Conservation (phyloP, 2,329 filamentous ascomycete genomes). For the Penicillium janthinellum region DNA sequence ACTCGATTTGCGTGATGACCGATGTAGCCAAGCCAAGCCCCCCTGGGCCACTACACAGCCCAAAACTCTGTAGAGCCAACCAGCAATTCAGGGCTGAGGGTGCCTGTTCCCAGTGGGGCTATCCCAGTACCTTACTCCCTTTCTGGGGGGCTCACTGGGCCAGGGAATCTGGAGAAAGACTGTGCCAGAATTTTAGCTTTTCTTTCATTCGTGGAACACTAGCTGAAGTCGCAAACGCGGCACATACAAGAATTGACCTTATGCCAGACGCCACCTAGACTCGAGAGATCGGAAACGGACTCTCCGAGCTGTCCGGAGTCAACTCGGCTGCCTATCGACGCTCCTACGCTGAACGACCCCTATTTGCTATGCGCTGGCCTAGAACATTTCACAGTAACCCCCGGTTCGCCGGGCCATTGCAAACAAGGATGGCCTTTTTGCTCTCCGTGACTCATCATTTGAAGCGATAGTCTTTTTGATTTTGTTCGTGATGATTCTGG, state of each 20-base stretch:
- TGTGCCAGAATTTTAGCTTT: conserved; percentile 12
- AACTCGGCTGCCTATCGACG: conserved; percentile 12
- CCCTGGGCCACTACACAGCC: neutral
- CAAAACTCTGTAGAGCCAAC: neutral
- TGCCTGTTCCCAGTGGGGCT: conserved; percentile 6
- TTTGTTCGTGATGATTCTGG: no score
- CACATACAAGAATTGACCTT: neutral
- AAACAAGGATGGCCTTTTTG: conserved; percentile 1
- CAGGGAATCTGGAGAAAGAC: conserved; percentile 19
- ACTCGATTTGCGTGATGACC: neutral
- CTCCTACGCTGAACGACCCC: conserved; percentile 22
- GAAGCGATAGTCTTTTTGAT: no score
- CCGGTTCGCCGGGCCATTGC: neutral
- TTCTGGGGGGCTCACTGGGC: neutral
- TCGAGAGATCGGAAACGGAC: conserved; percentile 9
- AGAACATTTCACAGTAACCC: neutral
- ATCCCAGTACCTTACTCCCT: neutral
- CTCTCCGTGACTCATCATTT: neutral
- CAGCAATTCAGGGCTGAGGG: neutral
- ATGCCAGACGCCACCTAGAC: neutral
- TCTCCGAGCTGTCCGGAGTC: conserved; percentile 5
- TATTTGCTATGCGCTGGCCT: conserved; percentile 9
- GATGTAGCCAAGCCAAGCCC: neutral
- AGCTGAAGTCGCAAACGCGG: conserved; percentile 2
- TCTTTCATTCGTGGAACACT: conserved; percentile 13